A percentile compares a stretch with the other conserved stretches of the same genome.
Conservation (phyloP, 306 rosid species). For the Casuarina equisetifolia region DNA sequence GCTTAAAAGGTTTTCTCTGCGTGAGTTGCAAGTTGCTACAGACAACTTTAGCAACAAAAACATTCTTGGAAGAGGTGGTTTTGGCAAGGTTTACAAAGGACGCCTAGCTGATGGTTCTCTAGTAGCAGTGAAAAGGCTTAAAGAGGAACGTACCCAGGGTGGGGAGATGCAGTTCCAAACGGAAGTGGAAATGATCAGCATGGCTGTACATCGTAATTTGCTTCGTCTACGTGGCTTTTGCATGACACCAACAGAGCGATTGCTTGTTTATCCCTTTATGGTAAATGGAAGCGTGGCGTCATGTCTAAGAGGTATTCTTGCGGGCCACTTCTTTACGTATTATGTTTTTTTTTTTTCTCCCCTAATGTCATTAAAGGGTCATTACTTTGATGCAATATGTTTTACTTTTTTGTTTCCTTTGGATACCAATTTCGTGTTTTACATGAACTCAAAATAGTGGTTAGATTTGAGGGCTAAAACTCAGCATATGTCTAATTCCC, state of each 20-base stretch:
- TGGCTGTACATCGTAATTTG: constrained; percentile 96
- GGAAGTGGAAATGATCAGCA: constrained; percentile 94
- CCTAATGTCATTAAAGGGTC: background rate
- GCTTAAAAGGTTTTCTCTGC: constrained; percentile 86
- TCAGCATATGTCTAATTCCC: background rate
- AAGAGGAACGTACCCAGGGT: constrained; percentile 85
- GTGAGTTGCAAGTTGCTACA: constrained; percentile 91
- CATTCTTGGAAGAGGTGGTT: constrained; percentile 92
- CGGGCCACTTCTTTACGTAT: background rate
- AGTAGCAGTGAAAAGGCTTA: constrained; percentile 93
- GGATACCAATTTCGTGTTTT: background rate
- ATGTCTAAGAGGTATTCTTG: constrained; percentile 73
- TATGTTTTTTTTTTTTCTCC: background rate
- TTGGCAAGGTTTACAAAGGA: constrained; percentile 94
- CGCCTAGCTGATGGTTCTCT: constrained; percentile 87
- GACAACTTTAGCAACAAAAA: constrained; percentile 77
- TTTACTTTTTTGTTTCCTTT: constrained; percentile 4
- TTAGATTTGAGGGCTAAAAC: background rate
- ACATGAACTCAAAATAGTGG: background rate
- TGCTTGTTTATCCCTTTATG: constrained; percentile 95
- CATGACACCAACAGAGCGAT: constrained; percentile 95
- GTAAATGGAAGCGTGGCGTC: constrained; percentile 95
- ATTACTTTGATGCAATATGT: constrained; percentile 2
- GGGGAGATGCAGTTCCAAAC: constrained; percentile 95
- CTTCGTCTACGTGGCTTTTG: constrained; percentile 92